Percentiles rank a stretch among this genome's conserved stretches.
Conservation (phyloP, 805 yeast species). For the Debaryomyces maramus region DNA sequence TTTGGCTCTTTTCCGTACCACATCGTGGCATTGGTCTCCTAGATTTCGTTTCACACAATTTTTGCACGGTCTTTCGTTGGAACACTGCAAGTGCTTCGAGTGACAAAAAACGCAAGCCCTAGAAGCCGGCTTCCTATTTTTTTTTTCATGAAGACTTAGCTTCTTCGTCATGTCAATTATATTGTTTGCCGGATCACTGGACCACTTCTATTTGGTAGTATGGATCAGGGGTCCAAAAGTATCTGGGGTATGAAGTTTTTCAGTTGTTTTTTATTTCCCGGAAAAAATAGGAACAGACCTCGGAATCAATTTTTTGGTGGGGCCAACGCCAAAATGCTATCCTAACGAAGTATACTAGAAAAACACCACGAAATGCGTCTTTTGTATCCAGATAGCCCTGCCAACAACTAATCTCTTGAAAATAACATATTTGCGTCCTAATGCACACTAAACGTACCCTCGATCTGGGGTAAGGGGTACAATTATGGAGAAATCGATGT, state of each 20-base stretch:
- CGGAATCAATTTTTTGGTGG: background rate
- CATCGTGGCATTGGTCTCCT: conserved; percentile 57
- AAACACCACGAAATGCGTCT: too few relatives aligned
- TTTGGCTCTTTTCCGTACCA: conserved; percentile 52
- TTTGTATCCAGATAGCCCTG: too few relatives aligned
- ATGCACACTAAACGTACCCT: too few relatives aligned
- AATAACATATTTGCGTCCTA: too few relatives aligned
- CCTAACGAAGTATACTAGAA: too few relatives aligned
- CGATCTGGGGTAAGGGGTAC: too few relatives aligned
- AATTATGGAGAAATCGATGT: too few relatives aligned
- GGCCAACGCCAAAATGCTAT: background rate
- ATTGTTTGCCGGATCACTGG: too few relatives aligned
- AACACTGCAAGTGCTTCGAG: conserved; percentile 72
- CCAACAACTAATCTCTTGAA: too few relatives aligned
- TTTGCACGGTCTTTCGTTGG: conserved; percentile 65
- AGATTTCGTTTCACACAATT: conserved; percentile 66
- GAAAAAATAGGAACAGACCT: background rate
- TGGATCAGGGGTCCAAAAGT: background rate
- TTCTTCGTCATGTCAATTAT: conserved; percentile 77
- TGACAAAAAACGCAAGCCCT: conserved; percentile 77
- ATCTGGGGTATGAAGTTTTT: background rate
- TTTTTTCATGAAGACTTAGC: conserved; percentile 53
- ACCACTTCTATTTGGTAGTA: background rate
- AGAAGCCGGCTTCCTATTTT: conserved; percentile 57
- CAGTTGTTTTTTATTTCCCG: conserved; percentile 1